phyloP scores from a whole-genome alignment of 2,329 filamentous ascomycete genomes.

The Aspergillus bombycis region DNA sequence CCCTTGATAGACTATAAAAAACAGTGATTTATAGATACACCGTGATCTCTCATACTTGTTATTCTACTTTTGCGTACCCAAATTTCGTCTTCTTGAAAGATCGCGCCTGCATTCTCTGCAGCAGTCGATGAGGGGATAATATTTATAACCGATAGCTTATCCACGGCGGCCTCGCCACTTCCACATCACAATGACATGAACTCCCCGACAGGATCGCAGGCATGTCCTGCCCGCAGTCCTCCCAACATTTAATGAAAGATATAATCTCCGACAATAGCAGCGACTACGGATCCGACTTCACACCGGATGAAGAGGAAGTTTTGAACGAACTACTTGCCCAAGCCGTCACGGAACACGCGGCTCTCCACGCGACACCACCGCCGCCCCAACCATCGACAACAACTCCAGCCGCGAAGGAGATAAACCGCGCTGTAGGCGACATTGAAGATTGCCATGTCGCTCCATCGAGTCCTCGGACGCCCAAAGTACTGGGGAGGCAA shows the following conservation, averaged over 20 bases:
- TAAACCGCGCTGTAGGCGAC: constrained; percentile 33
- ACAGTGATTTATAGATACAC: not conserved
- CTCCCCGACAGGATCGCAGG: constrained; percentile 25
- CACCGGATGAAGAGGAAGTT: constrained; percentile 59
- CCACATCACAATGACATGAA: constrained; percentile 24
- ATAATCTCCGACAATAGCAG: constrained; percentile 38
- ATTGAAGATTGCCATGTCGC: constrained; percentile 50
- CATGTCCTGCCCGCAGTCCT: constrained; percentile 35
- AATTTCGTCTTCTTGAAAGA: not conserved
- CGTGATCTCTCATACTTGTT: not conserved
- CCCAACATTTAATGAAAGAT: constrained; percentile 23
- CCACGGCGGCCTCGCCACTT: not conserved
- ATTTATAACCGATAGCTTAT: not conserved
- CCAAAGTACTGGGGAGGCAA: constrained; percentile 47
- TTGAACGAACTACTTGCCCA: constrained; percentile 56
- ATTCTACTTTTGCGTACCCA: not conserved
- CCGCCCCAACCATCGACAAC: constrained; percentile 24
- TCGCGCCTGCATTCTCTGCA: not conserved
- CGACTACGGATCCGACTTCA: constrained; percentile 68
- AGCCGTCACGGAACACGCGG: constrained; percentile 38
- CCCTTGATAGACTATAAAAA: not conserved
- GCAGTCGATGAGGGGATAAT: not conserved
- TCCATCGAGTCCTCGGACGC: constrained; percentile 40
- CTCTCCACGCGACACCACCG: constrained; percentile 14
- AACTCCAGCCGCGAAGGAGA: constrained; percentile 19